Evolutionary conservation across 352 stramenopile genomes (phyloP), one percentile per base, ranked within the genome.

Genomic region (Blastocystis sp.): DNA sequence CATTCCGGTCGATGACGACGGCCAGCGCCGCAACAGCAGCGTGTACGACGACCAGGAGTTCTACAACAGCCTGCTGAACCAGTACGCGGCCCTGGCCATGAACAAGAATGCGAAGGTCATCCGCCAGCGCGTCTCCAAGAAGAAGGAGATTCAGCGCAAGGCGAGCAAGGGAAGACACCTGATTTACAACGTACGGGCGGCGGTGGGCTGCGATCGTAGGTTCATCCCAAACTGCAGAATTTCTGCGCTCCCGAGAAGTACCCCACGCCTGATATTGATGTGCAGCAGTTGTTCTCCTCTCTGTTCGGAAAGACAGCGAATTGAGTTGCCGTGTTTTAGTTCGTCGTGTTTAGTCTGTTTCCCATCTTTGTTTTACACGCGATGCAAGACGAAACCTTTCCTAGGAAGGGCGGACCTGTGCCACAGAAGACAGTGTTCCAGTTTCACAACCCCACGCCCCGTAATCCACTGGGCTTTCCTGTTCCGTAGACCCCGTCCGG

Each of bases 181-280:
- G 40, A 76, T 76, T 62, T 88, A 76, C 67, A 76, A 69, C 11
- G 78, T 82, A 67, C 4, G 38, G 3, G 10, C n/a, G 61, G 56
- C 21, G n/a, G 38, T 41, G 40, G 10, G 43, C 14, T 2, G 5
- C 52, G 43, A 82, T 3, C n/a, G 23, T 82, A 82, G 74, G 74
- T 88, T 11, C 78, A 88, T 88, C 78, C 78, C 11, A 88, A 88
- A 61, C 62, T 88, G 59, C 67, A 79, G 62, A 88, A 88, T 52
- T 88, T 88, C 48, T 88, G 78, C 48, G 52, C 78, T 11, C 78
- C 78, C 2, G 78, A 88, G 67, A 79, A 76, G 52, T 88, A 88
- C 66, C 78, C 78, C 23, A 48, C 61, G 23, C 23, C 78, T 38
- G 38, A 76, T 64, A 88, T 88, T 45, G 78, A 88, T 78, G 61